Evolutionary conservation across 2,329 filamentous ascomycete genomes (phyloP).

Genomic region (Monilinia fructicola): DNA sequence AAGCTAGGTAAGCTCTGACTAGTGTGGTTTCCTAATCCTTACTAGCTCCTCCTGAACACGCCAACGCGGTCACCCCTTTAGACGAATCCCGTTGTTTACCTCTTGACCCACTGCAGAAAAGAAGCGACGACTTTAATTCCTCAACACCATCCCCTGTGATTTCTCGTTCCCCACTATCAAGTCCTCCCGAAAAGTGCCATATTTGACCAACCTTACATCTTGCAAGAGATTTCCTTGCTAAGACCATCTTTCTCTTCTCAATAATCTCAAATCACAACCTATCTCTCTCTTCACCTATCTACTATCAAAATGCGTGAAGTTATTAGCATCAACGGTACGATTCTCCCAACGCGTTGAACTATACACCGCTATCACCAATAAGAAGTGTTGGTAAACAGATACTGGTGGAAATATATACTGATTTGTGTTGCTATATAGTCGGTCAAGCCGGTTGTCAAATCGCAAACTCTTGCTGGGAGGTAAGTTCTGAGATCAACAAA

Average conservation of each 20-base stretch:
- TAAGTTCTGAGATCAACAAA: slow-evolving; percentile 54
- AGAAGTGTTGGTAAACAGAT: slow-evolving; percentile 27
- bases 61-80: slow-evolving; percentile 22
- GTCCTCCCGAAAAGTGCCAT: slow-evolving; percentile 25
- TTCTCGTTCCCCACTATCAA: slow-evolving; percentile 32
- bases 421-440: slow-evolving; percentile 58
- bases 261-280: slow-evolving; percentile 15
- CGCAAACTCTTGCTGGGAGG: slow-evolving; percentile 99
- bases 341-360: slow-evolving; percentile 36
- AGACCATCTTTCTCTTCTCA: slow-evolving; percentile 23
- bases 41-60: not conserved
- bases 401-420: slow-evolving; percentile 30
- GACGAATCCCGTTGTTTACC: slow-evolving; percentile 21
- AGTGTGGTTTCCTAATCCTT: slow-evolving; percentile 13
- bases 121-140: slow-evolving; percentile 27
- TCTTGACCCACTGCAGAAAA: slow-evolving; percentile 9
- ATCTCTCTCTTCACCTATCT: slow-evolving; percentile 33
- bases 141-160: slow-evolving; percentile 23
- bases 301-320: slow-evolving; percentile 88
- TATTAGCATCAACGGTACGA: slow-evolving; percentile 96
- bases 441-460: slow-evolving; percentile 99
- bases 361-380: slow-evolving; percentile 44
- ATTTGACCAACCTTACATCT: slow-evolving; percentile 27
- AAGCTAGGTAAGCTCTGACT: slow-evolving; percentile 20
- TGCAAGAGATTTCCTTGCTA: slow-evolving; percentile 24